Conservation (phyloP, 805 yeast genomes). For the Kluyveromyces wickerhamii region DNA sequence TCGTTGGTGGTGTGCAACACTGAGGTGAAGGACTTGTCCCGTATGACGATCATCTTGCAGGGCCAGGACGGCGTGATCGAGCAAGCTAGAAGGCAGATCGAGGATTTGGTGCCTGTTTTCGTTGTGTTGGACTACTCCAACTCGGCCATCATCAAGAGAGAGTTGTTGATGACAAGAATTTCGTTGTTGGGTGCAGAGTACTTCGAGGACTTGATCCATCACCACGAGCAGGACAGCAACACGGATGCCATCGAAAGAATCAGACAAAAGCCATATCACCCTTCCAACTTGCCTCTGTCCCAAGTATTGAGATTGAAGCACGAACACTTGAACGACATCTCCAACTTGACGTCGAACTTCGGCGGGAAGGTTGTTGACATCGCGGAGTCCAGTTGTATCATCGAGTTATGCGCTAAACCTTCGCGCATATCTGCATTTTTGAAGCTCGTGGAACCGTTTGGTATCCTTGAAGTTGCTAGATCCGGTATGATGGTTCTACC, state of each 20-base stretch:
- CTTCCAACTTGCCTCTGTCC: slow-evolving; percentile 79
- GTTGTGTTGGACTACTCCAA: slow-evolving; percentile 93
- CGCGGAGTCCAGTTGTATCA: slow-evolving; percentile 86
- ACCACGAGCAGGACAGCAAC: slow-evolving; percentile 47
- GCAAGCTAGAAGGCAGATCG: slow-evolving; percentile 96
- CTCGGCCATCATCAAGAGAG: slow-evolving; percentile 85
- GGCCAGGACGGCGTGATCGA: slow-evolving; percentile 96
- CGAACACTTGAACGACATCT: slow-evolving; percentile 76
- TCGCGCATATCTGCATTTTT: slow-evolving; percentile 80
- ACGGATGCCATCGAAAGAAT: slow-evolving; percentile 25
- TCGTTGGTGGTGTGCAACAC: slow-evolving; percentile 95
- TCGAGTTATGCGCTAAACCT: slow-evolving; percentile 92
- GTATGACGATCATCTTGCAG: slow-evolving; percentile 92
- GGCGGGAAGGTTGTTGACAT: slow-evolving; percentile 93
- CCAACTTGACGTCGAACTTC: slow-evolving; percentile 72
- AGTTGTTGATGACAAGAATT: slow-evolving; percentile 82
- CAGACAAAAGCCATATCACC: slow-evolving; percentile 56
- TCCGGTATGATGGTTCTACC: slow-evolving; percentile 99
- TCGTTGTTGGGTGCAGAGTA: slow-evolving; percentile 96
- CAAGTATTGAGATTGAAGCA: slow-evolving; percentile 94
- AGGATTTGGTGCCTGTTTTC: slow-evolving; percentile 95
- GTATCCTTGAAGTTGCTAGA: slow-evolving; percentile 91
- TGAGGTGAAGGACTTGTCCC: slow-evolving; percentile 86
- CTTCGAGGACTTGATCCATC: slow-evolving; percentile 87
- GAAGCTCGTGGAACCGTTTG: slow-evolving; percentile 88